These are phyloP conservation scores for Wallacemonas rigidus DNA, from an alignment of 208 protist species.

Conservation along the genomic window DNA sequence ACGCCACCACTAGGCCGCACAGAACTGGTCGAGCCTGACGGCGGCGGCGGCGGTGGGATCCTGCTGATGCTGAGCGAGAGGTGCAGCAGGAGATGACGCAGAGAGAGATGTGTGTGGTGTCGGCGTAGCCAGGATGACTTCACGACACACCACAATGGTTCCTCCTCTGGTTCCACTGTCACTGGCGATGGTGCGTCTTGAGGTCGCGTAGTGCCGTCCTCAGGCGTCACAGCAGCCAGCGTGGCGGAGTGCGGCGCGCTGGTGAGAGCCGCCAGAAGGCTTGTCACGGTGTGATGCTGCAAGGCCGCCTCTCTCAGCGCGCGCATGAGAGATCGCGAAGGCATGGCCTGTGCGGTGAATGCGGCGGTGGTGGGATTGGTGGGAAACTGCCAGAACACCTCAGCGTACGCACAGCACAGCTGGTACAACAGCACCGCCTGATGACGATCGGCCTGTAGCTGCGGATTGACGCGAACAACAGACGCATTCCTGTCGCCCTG, in stretches of 20 bases:
- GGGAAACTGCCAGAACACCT: slow-evolving; percentile 44
- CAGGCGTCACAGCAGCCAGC: too few relatives aligned
- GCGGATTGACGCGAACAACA: background rate
- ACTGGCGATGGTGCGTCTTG: too few relatives aligned
- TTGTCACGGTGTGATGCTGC: slow-evolving; percentile 18
- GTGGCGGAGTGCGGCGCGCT: background rate
- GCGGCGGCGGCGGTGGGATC: background rate
- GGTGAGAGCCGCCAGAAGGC: slow-evolving; percentile 11
- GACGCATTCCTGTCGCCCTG: background rate
- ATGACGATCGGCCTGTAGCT: background rate
- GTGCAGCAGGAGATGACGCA: slow-evolving; percentile 59
- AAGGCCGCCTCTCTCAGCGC: slow-evolving; percentile 19
- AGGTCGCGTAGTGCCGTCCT: too few relatives aligned
- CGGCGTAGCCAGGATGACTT: slow-evolving; percentile 71
- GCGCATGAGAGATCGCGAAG: slow-evolving; percentile 9
- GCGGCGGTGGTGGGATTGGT: slow-evolving; percentile 13
- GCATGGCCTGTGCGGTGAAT: slow-evolving; percentile 17
- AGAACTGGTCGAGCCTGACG: background rate
- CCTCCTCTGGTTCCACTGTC: background rate
- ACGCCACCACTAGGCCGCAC: too few relatives aligned
- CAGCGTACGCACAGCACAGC: slow-evolving; percentile 35
- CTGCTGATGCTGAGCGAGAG: slow-evolving; percentile 29
- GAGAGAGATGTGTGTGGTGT: slow-evolving; percentile 66
- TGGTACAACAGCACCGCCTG: slow-evolving; percentile 34
- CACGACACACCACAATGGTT: slow-evolving; percentile 36